Conservation (phyloP, 768 basidiomycete species). For the Pulveroboletus ravenelii region DNA sequence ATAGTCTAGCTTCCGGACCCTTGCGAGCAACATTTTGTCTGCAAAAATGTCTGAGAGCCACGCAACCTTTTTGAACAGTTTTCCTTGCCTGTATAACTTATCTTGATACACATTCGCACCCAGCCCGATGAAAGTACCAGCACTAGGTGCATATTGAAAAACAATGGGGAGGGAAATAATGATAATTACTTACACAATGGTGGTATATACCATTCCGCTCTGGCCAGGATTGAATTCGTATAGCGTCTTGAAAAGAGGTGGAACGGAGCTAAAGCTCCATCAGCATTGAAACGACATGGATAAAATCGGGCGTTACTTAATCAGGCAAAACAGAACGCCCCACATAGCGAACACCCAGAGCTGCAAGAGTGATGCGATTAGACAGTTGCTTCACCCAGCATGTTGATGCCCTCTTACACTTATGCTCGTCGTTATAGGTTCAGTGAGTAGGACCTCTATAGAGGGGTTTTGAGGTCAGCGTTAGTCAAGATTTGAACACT, state of each 20-base stretch:
- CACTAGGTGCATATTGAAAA: slow-evolving; percentile 30
- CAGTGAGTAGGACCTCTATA: slow-evolving; percentile 29
- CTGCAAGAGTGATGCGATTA: slow-evolving; percentile 27
- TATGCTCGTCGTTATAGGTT: slow-evolving; percentile 70
- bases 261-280: slow-evolving; percentile 42
- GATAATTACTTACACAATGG: slow-evolving; percentile 43
- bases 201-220: slow-evolving; percentile 54
- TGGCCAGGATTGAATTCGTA: slow-evolving; percentile 60
- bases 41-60: slow-evolving; percentile 22
- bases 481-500: slow-evolving; percentile 24
- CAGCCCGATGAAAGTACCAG: slow-evolving; percentile 48
- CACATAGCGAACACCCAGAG: slow-evolving; percentile 67
- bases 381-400: not conserved
- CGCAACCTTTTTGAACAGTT: not conserved
- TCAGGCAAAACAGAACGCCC: slow-evolving; percentile 66
- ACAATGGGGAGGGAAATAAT: not conserved
- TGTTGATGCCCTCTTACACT: slow-evolving; percentile 41
- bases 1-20: slow-evolving; percentile 56
- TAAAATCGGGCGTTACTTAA: slow-evolving; percentile 37
- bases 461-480: not conserved
- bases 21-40: slow-evolving; percentile 25
- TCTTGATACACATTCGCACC: slow-evolving; percentile 43
- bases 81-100: slow-evolving; percentile 39
- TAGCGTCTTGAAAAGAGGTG: slow-evolving; percentile 48
- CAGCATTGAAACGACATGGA: not conserved